Evolutionary conservation across 2,329 filamentous ascomycete species (phyloP).

Genomic region (Hymenoscyphus scutula): DNA sequence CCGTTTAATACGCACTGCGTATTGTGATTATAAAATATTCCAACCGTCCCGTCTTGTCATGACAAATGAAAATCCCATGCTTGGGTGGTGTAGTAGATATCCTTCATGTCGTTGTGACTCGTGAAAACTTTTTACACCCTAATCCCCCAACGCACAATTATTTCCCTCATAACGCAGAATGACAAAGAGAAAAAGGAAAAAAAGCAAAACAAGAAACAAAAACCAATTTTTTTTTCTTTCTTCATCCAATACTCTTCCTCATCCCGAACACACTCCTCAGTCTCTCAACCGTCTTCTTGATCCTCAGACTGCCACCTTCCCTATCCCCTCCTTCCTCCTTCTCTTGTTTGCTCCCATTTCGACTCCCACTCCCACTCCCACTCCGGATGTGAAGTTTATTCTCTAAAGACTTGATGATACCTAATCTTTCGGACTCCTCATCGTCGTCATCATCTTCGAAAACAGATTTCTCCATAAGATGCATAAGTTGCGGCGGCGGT

Average conservation of each 20-base stretch:
- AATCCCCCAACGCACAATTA: background rate
- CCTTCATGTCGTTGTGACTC: background rate
- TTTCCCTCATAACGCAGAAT: background rate
- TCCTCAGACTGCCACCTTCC: slow-evolving; percentile 71
- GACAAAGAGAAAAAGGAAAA: background rate
- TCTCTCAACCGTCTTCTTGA: background rate
- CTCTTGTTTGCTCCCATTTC: background rate
- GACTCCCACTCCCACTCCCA: slow-evolving; percentile 54
- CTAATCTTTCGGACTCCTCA: slow-evolving; percentile 57
- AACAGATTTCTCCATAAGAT: slow-evolving; percentile 21
- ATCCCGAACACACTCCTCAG: background rate
- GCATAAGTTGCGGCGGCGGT: background rate
- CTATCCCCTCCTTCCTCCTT: slow-evolving; percentile 37
- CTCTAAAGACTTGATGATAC: slow-evolving; percentile 67
- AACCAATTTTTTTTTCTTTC: background rate
- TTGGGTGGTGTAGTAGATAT: background rate
- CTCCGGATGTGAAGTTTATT: slow-evolving; percentile 71
- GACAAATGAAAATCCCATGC: background rate
- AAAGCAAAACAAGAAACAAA: background rate
- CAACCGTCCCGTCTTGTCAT: background rate
- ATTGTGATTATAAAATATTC: background rate
- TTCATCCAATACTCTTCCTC: background rate
- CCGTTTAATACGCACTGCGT: too few relatives aligned
- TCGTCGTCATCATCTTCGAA: slow-evolving; percentile 46
- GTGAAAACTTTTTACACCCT: too few relatives aligned